These are phyloP conservation scores for Saccharomyces pastorianus DNA, from an alignment of 1,139 yeast species.

Conservation along the genomic window DNA sequence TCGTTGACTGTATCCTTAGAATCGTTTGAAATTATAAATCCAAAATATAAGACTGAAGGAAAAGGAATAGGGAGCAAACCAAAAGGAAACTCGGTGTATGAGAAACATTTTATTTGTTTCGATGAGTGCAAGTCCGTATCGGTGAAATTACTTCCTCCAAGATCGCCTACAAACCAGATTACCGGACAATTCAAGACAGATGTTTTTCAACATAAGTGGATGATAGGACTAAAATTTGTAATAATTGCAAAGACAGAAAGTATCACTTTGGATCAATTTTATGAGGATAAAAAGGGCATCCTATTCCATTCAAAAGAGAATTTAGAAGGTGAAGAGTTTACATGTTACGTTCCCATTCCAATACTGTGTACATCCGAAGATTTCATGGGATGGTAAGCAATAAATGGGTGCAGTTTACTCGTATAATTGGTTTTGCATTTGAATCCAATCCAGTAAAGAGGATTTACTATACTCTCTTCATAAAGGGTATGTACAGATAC, in stretches of 20 bases:
- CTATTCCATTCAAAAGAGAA: slow-evolving; percentile 28
- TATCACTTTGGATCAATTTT: slow-evolving; percentile 18
- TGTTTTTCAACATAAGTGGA: slow-evolving; percentile 34
- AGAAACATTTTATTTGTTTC: slow-evolving; percentile 28
- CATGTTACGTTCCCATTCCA: slow-evolving; percentile 31
- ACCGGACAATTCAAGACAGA: slow-evolving; percentile 34
- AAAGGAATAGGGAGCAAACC: slow-evolving; percentile 10
- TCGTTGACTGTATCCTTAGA: slow-evolving; percentile 31
- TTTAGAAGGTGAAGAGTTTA: slow-evolving; percentile 33
- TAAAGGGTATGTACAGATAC: not conserved
- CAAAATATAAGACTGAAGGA: slow-evolving; percentile 15
- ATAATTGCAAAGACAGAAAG: slow-evolving; percentile 15
- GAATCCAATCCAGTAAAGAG: not conserved
- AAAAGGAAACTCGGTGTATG: slow-evolving; percentile 20
- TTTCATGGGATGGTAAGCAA: slow-evolving; percentile 31
- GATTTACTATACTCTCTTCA: too few relatives aligned
- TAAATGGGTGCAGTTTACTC: not conserved
- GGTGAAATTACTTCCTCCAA: slow-evolving; percentile 29
- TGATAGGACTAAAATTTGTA: slow-evolving; percentile 30
- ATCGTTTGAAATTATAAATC: slow-evolving; percentile 30
- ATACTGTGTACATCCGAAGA: slow-evolving; percentile 31
- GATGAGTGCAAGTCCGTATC: slow-evolving; percentile 23
- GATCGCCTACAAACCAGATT: slow-evolving; percentile 27
- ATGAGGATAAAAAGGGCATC: slow-evolving; percentile 30
- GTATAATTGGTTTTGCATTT: not conserved